phyloP scores from a whole-genome alignment of 768 basidiomycete species.

The Chalciporus pseudorubinellus region DNA sequence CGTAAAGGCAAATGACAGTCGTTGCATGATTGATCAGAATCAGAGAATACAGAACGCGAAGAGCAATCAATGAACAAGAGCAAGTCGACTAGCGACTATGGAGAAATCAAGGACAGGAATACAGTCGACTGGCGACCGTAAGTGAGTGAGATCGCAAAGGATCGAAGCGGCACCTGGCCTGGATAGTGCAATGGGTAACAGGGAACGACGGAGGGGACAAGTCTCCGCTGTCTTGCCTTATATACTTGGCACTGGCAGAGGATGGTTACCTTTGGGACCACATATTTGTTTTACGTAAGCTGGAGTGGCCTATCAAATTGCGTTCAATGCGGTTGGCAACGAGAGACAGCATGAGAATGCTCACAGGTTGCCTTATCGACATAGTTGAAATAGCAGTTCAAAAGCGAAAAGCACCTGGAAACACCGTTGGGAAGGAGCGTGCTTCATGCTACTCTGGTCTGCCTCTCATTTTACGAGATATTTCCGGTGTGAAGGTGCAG shows the following conservation, averaged over 20 bases:
- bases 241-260: constrained; percentile 4
- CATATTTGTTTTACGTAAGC: constrained; percentile 15
- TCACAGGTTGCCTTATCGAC: constrained; percentile 25
- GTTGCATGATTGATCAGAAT: constrained; percentile 44
- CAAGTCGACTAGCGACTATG: constrained; percentile 15
- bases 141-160: constrained; percentile 5
- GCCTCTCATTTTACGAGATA: background rate
- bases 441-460: background rate
- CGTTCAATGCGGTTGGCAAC: background rate
- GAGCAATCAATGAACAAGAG: background rate
- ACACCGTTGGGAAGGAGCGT: too few relatives aligned
- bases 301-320: background rate
- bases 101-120: background rate
- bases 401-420: constrained; percentile 6
- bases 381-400: background rate
- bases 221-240: constrained; percentile 2
- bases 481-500: constrained; percentile 3
- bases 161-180: constrained; percentile 22
- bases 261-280: background rate
- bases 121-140: constrained; percentile 18
- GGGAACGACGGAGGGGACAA: background rate
- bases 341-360: constrained; percentile 4
- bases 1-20: constrained; percentile 46
- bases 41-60: background rate
- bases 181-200: background rate